A percentile compares a stretch with the other conserved stretches of the same genome.
Evolutionary conservation across 2,329 filamentous ascomycete species (phyloP).

Genomic region (Stemphylium beticola): DNA sequence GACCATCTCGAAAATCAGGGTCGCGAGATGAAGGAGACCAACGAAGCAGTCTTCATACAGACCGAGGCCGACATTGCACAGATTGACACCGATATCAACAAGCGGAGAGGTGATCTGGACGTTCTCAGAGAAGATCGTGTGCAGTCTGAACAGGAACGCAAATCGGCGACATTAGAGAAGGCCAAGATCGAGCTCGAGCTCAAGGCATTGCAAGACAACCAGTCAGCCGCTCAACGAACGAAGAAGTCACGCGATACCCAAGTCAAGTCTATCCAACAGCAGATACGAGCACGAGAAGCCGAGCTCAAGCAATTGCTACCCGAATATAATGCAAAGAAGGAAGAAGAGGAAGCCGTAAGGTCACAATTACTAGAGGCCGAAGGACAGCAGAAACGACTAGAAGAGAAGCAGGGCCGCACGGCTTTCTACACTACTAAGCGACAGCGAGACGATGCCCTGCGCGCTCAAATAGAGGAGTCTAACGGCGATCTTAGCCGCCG

Average conservation of each 20-base stretch:
- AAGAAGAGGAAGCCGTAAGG: conserved; percentile 73
- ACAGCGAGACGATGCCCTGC: conserved; percentile 84
- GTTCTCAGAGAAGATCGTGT: conserved; percentile 82
- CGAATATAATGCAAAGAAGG: conserved; percentile 74
- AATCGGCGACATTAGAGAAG: conserved; percentile 76
- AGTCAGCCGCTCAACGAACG: conserved; percentile 76
- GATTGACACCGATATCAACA: conserved; percentile 79
- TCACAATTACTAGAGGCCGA: conserved; percentile 78
- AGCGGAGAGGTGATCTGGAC: conserved; percentile 81
- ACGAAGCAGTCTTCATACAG: conserved; percentile 75
- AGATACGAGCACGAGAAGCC: conserved; percentile 76
- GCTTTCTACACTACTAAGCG: conserved; percentile 86
- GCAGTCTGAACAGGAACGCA: conserved; percentile 88
- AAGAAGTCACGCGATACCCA: conserved; percentile 74
- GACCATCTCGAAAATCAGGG: conserved; percentile 82
- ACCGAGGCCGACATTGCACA: conserved; percentile 79
- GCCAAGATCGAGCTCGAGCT: conserved; percentile 87
- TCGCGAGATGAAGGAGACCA: conserved; percentile 82
- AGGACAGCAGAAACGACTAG: conserved; percentile 75
- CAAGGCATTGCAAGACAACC: conserved; percentile 81
- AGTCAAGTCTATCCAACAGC: conserved; percentile 71
- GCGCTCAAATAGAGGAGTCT: conserved; percentile 79
- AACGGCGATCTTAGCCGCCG: conserved; percentile 77
- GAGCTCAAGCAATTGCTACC: conserved; percentile 80
- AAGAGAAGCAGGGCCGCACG: conserved; percentile 89